A percentile compares a stretch with the other conserved stretches of the same genome.
phyloP scores from a whole-genome alignment of 2,329 filamentous ascomycete species.

The Penicillium sp. region DNA sequence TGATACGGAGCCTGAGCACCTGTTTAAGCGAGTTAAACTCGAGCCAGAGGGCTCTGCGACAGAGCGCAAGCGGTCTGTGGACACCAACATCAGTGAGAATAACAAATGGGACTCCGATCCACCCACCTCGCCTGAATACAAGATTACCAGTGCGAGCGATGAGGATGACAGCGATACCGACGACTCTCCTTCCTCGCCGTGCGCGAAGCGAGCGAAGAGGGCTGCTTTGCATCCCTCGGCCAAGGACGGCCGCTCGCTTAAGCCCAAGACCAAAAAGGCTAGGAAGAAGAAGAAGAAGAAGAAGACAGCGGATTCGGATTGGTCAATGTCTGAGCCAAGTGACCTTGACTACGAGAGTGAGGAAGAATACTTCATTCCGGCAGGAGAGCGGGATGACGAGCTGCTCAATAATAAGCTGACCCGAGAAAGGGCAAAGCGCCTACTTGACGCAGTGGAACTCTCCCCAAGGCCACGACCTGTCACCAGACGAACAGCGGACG shows the following conservation, averaged over 20 bases:
- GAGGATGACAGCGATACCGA: background rate
- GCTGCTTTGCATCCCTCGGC: background rate
- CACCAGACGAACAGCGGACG: slow-evolving; percentile 52
- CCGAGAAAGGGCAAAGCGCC: slow-evolving; percentile 34
- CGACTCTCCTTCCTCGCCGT: background rate
- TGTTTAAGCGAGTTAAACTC: background rate
- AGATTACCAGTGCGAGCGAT: background rate
- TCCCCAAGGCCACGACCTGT: slow-evolving; percentile 48
- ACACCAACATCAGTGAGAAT: background rate
- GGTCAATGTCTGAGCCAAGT: background rate
- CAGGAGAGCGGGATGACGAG: slow-evolving; percentile 24
- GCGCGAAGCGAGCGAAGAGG: background rate
- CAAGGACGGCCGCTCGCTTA: background rate
- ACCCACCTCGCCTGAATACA: background rate
- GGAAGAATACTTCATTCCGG: slow-evolving; percentile 12
- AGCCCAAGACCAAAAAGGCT: background rate
- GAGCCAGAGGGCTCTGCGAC: background rate
- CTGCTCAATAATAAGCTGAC: slow-evolving; percentile 32
- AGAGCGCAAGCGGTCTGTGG: background rate
- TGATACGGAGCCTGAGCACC: background rate
- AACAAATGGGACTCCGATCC: background rate
- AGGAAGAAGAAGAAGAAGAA: background rate
- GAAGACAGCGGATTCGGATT: background rate
- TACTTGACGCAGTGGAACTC: slow-evolving; percentile 41
- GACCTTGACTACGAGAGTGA: slow-evolving; percentile 13